A percentile compares a stretch with the other conserved stretches of the same genome.
Evolutionary conservation across 2,329 filamentous ascomycete genomes (phyloP).

Genomic region (Karstenula rhodostoma): DNA sequence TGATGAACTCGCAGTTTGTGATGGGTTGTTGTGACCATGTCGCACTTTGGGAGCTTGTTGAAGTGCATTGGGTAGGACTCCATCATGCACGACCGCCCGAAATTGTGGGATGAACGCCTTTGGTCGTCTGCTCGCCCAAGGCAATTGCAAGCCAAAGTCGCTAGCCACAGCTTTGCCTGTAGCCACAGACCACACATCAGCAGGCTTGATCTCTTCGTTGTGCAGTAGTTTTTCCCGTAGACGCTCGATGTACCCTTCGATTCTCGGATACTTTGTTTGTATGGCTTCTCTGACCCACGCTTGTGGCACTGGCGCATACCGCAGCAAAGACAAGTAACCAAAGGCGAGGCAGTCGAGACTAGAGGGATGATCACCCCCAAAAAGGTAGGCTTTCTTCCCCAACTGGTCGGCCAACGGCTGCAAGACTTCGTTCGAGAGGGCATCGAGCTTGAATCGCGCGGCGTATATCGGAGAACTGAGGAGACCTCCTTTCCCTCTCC

Average conservation of each 20-base stretch:
- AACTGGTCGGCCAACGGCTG: conserved; percentile 72
- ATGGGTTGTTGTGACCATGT: conserved; percentile 14
- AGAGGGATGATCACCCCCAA: conserved; percentile 62
- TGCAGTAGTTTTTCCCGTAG: conserved; percentile 41
- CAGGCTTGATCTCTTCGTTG: conserved; percentile 29
- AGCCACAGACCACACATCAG: conserved; percentile 41
- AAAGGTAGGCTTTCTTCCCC: conserved; percentile 63
- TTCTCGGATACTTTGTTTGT: conserved; percentile 54
- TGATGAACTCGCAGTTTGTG: conserved; percentile 29
- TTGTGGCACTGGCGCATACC: conserved; percentile 67
- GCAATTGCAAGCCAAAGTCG: conserved; percentile 23
- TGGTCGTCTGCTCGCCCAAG: conserved; percentile 28
- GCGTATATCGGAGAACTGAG: conserved; percentile 74
- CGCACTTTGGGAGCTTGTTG: conserved; percentile 20
- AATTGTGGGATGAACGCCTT: conserved; percentile 21
- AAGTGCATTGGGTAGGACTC: conserved; percentile 31
- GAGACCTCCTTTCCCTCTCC: conserved; percentile 65
- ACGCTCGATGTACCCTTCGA: conserved; percentile 50
- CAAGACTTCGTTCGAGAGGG: conserved; percentile 73
- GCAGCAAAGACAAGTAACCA: conserved; percentile 80
- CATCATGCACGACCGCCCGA: conserved; percentile 28
- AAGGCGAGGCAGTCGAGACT: conserved; percentile 81
- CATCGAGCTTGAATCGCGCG: conserved; percentile 78
- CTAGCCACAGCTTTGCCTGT: conserved; percentile 17
- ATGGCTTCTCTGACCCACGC: conserved; percentile 69